phyloP scores from a whole-genome alignment of 2,329 filamentous ascomycete genomes.

The Paraconiothyrium sp. region DNA sequence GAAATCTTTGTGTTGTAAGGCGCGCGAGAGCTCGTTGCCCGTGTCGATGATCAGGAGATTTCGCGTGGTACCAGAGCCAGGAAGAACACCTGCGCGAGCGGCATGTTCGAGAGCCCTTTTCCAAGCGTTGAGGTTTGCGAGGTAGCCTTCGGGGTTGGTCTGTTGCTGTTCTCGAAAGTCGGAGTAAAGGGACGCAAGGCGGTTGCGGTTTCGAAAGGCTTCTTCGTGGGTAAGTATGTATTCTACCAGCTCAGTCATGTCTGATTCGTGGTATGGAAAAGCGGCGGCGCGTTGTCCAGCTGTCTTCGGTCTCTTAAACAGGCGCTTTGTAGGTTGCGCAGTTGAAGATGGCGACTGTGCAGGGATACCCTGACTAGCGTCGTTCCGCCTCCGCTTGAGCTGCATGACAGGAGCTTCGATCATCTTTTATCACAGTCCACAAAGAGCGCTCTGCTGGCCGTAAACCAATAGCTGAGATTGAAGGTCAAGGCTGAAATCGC shows the following conservation, averaged over 20 bases:
- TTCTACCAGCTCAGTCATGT: slow-evolving; percentile 73
- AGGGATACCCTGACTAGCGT: slow-evolving; percentile 9
- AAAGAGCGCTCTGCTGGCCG: not conserved
- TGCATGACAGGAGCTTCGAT: not conserved
- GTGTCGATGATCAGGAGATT: slow-evolving; percentile 63
- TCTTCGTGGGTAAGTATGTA: slow-evolving; percentile 64
- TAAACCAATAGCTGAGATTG: not conserved
- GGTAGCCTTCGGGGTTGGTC: slow-evolving; percentile 85
- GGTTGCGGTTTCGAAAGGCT: slow-evolving; percentile 67
- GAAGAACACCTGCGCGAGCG: slow-evolving; percentile 69
- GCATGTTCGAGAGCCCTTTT: slow-evolving; percentile 76
- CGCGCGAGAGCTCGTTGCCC: slow-evolving; percentile 71
- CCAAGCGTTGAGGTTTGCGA: slow-evolving; percentile 83
- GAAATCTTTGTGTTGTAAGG: slow-evolving; percentile 78
- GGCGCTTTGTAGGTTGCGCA: slow-evolving; percentile 3
- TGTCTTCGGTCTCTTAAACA: not conserved
- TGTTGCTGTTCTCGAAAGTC: slow-evolving; percentile 80
- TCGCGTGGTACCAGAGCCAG: slow-evolving; percentile 49
- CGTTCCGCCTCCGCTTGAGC: slow-evolving; percentile 1
- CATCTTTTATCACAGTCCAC: not conserved
- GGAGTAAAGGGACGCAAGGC: slow-evolving; percentile 86
- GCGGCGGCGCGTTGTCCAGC: not conserved
- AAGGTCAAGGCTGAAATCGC: not conserved
- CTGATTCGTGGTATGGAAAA: slow-evolving; percentile 24
- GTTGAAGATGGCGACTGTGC: not conserved